Evolutionary conservation across 495 filamentous ascomycete genomes (phyloP).

Genomic region (Aspergillus cavernicola): DNA sequence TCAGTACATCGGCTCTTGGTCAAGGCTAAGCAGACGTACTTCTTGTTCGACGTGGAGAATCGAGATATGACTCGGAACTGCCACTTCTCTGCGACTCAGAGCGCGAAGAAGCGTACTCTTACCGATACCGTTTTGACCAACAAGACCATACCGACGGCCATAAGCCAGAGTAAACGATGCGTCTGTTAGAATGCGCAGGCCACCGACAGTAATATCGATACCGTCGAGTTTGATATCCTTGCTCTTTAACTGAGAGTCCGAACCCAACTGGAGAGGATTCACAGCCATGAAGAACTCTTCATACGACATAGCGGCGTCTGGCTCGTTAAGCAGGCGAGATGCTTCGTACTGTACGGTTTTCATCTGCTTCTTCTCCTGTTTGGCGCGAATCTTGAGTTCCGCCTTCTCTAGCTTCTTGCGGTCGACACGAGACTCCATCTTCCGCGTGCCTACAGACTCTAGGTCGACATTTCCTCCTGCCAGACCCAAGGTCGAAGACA

Average conservation of each 20-base stretch:
- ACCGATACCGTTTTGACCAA: conserved; percentile 99
- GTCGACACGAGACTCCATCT: conserved; percentile 96
- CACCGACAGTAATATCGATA: conserved; percentile 89
- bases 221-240: conserved; percentile 99
- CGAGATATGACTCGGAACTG: conserved; percentile 94
- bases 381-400: conserved; percentile 94
- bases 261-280: conserved; percentile 88
- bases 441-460: conserved; percentile 84
- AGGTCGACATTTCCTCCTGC: conserved; percentile 82
- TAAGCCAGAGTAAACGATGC: conserved; percentile 87
- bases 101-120: conserved; percentile 94
- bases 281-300: conserved; percentile 99
- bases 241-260: conserved; percentile 74
- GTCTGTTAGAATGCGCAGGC: conserved; percentile 83
- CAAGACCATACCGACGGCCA: conserved; percentile 91
- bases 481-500: conserved; percentile 90
- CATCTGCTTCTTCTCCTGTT: conserved; percentile 97
- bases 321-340: conserved; percentile 79
- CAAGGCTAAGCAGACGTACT: conserved; percentile 39
- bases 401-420: conserved; percentile 99
- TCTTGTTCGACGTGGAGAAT: conserved; percentile 99
- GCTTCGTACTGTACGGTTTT: conserved; percentile 98
- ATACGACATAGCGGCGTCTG: conserved; percentile 85
- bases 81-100: conserved; percentile 86
- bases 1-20: conserved; percentile 11